Evolutionary conservation across 768 basidiomycete species (phyloP), one percentile per base, ranked within the genome.

Genomic region (Clitopilus hobsonii): DNA sequence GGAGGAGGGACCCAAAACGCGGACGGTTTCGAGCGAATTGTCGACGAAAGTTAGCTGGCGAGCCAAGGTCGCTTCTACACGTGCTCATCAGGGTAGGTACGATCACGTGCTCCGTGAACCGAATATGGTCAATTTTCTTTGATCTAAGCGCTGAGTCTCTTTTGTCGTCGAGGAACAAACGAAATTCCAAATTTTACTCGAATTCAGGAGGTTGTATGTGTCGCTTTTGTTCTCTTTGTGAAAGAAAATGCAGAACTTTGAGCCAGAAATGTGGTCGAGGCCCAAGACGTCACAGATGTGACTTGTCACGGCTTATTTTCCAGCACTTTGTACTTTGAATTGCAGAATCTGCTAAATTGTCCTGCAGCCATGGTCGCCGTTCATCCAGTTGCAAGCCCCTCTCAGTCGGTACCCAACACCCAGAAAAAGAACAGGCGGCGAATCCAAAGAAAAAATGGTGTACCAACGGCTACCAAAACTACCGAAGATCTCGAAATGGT

Each of bases 301-400:
- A 45, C 41, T 18, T 14, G 41, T 45, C 41, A 45, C 41, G n/a
- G 14, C 13, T 14, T 36, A 36, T 36, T 45, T 20, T 45, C 41
- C 2, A 7, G 22, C 8, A 18, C 41, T 16, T 45, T 41, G 38
- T 7, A 41, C 38, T 18, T 45, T 45, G 41, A 16, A 45, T n/a
- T n/a, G n/a, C n/a, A n/a, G n/a, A 20, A 45, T 45, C 41, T 20
- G 41, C 18, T 23, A 45, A 45, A 45, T 18, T 45, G 41, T 45
- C 10, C 14, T 45, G 3, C 45, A 58, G 63, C 52, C 55, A 80
- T 80, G 78, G 78, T 79, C 52, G 77, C 74, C 28, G 65, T 71
- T 24, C 68, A 73, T 53, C 50, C 63, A 20, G 25, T 65, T 38
- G 54, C 63, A 51, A 54, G 55, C 24, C 32, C 54, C 25, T 58